Evolutionary conservation across 805 yeast species (phyloP).

Genomic region (Barnettozyma wickerhamii): DNA sequence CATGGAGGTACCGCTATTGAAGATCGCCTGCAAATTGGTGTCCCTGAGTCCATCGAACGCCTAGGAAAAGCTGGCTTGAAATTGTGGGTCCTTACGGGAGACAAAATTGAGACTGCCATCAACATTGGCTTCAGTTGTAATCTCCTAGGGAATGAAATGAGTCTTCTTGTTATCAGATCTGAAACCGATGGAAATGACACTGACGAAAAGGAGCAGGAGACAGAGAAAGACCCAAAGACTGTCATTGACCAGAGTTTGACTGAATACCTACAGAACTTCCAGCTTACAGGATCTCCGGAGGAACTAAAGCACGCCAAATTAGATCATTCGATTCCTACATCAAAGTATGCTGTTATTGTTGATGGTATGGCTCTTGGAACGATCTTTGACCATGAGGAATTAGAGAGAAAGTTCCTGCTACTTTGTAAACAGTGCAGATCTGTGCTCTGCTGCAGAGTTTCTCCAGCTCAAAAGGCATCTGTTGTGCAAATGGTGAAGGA

Average conservation of each 20-base stretch:
- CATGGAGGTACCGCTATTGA: constrained; percentile 88
- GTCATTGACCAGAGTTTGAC: constrained; percentile 35
- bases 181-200: constrained; percentile 41
- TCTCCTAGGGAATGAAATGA: constrained; percentile 67
- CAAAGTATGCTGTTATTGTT: constrained; percentile 62
- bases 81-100: constrained; percentile 82
- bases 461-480: constrained; percentile 78
- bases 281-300: constrained; percentile 51
- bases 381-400: constrained; percentile 40
- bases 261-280: constrained; percentile 40
- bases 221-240: constrained; percentile 33
- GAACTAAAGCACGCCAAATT: constrained; percentile 50
- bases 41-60: constrained; percentile 72
- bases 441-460: constrained; percentile 77
- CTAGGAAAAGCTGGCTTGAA: constrained; percentile 74
- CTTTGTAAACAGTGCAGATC: constrained; percentile 77
- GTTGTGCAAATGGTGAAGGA: constrained; percentile 71
- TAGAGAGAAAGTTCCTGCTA: constrained; percentile 55
- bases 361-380: constrained; percentile 73
- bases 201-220: constrained; percentile 25
- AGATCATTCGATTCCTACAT: constrained; percentile 67
- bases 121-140: constrained; percentile 82
- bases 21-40: constrained; percentile 81
- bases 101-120: constrained; percentile 81
- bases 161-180: constrained; percentile 53